Evolutionary conservation across 345 rosid genomes (phyloP).

Genomic region (Linum tenue): DNA sequence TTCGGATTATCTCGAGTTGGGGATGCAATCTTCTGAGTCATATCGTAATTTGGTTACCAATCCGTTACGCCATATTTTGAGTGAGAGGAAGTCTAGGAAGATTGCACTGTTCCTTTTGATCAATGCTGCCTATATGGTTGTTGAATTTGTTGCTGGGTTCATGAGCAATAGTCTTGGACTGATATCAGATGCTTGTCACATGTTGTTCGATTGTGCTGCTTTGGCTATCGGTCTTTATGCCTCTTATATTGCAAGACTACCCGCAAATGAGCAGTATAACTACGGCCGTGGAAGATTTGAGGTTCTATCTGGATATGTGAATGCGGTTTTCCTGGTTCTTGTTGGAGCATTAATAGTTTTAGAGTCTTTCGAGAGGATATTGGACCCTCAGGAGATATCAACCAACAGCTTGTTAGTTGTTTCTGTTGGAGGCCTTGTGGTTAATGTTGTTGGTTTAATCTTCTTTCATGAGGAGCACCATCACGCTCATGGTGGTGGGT

Average conservation of each 20-base stretch:
- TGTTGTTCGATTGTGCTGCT: constrained; percentile 99
- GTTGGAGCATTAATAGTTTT: constrained; percentile 84
- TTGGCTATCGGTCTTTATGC: constrained; percentile 89
- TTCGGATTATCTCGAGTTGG: constrained; percentile 43
- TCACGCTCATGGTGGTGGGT: constrained; percentile 93
- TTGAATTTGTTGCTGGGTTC: constrained; percentile 85
- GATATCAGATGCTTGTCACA: constrained; percentile 94
- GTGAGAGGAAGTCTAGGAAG: constrained; percentile 92
- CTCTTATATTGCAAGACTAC: constrained; percentile 81
- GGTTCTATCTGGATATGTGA: constrained; percentile 87
- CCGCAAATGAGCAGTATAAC: constrained; percentile 82
- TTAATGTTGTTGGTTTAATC: constrained; percentile 74
- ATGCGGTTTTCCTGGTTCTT: constrained; percentile 82
- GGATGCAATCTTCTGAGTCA: constrained; percentile 56
- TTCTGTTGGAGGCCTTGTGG: constrained; percentile 84
- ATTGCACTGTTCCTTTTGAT: constrained; percentile 86
- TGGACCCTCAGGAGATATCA: constrained; percentile 95
- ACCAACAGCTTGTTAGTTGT: constrained; percentile 73
- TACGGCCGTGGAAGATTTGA: constrained; percentile 95
- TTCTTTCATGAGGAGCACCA: constrained; percentile 99
- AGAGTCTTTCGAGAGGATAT: constrained; percentile 89
- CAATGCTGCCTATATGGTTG: constrained; percentile 81
- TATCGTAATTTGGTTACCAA: constrained; percentile 43
- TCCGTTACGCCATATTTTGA: constrained; percentile 76
- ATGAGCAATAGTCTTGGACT: constrained; percentile 97